Percentiles rank a stretch among this genome's conserved stretches.
phyloP scores from a whole-genome alignment of 257 asterid species.

The Plectranthus barbatus region DNA sequence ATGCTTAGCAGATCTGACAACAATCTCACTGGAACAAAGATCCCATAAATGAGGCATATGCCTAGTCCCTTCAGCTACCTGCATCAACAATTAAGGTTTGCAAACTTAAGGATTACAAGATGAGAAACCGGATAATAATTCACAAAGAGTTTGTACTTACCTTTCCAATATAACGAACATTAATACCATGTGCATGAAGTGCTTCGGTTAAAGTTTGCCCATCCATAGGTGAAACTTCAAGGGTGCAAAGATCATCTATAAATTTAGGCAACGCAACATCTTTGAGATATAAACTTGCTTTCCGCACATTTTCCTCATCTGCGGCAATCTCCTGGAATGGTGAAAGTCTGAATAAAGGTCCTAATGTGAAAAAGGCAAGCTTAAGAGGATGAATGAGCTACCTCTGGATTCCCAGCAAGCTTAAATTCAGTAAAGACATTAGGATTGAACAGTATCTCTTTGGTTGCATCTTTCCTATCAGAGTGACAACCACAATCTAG shows the following conservation, averaged over 20 bases:
- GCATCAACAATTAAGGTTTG: constrained; percentile 17
- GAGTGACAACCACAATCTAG: constrained; percentile 32
- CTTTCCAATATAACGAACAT: constrained; percentile 79
- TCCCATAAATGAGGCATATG: constrained; percentile 90
- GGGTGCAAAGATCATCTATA: constrained; percentile 68
- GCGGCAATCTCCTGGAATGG: constrained; percentile 61
- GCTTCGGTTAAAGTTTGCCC: constrained; percentile 93
- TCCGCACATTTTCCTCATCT: constrained; percentile 77
- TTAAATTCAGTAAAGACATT: constrained; percentile 82
- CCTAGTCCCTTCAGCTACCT: constrained; percentile 83
- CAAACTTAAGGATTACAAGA: not conserved
- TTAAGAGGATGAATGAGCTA: constrained; percentile 13
- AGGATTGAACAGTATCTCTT: constrained; percentile 72
- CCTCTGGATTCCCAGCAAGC: constrained; percentile 79
- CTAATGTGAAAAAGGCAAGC: not conserved
- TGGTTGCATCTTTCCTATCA: constrained; percentile 23
- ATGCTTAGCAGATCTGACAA: constrained; percentile 88
- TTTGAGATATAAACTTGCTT: constrained; percentile 63
- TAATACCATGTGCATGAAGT: constrained; percentile 89
- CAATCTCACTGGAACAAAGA: constrained; percentile 74
- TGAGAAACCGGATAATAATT: constrained; percentile 1
- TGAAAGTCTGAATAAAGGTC: constrained; percentile 7
- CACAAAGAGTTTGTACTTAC: constrained; percentile 34
- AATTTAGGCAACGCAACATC: constrained; percentile 72
- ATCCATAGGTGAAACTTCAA: constrained; percentile 97